phyloP scores from a whole-genome alignment of 1,284 basidiomycete genomes.

The Fomitiporia mediterranea region DNA sequence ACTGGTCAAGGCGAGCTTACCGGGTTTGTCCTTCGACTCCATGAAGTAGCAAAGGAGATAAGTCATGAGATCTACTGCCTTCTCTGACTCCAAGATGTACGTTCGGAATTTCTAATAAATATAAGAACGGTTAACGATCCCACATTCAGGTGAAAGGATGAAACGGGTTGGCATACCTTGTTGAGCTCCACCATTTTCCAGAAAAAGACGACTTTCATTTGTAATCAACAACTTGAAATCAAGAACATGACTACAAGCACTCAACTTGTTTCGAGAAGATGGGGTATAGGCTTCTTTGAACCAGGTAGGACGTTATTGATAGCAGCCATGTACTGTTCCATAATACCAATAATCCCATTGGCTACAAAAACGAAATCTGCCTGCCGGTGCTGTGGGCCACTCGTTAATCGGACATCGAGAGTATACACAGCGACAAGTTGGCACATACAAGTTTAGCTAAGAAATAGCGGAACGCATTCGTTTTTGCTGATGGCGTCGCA shows the following conservation, averaged over 20 bases:
- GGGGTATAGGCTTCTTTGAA: slow-evolving; percentile 73
- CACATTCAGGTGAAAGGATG: not conserved
- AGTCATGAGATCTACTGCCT: slow-evolving; percentile 68
- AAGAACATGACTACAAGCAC: too few relatives aligned
- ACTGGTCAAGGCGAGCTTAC: slow-evolving; percentile 40
- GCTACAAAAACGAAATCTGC: slow-evolving; percentile 84
- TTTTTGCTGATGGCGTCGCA: slow-evolving; percentile 55
- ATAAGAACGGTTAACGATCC: slow-evolving; percentile 6
- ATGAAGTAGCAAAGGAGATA: slow-evolving; percentile 76
- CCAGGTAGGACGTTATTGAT: slow-evolving; percentile 78
- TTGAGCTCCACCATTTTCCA: slow-evolving; percentile 92
- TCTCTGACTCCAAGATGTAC: slow-evolving; percentile 77
- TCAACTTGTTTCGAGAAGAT: slow-evolving; percentile 74
- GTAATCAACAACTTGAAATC: too few relatives aligned
- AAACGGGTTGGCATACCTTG: slow-evolving; percentile 58
- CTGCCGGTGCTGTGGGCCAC: slow-evolving; percentile 64
- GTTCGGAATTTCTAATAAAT: slow-evolving; percentile 71
- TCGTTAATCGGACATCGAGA: not conserved
- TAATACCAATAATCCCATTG: slow-evolving; percentile 63
- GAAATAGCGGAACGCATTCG: slow-evolving; percentile 89
- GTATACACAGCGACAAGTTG: not conserved
- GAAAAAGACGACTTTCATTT: slow-evolving; percentile 77
- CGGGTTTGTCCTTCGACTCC: slow-evolving; percentile 86
- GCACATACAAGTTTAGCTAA: slow-evolving; percentile 74
- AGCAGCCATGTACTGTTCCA: slow-evolving; percentile 72